Base-by-base conservation (phyloP, 2,329 filamentous ascomycete genomes). In the Pseudogymnoascus sp. region DNA sequence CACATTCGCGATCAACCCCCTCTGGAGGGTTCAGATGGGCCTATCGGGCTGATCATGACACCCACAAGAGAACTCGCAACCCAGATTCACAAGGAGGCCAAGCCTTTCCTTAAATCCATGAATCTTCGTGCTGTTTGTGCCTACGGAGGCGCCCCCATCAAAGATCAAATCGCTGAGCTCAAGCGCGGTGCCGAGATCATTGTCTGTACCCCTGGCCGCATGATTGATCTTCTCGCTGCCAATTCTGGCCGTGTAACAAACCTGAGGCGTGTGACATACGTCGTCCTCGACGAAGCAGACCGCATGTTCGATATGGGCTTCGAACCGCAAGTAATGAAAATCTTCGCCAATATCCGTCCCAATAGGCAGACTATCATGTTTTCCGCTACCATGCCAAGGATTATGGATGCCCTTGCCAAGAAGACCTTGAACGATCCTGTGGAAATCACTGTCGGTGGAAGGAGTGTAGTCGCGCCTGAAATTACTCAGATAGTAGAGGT, bases 281-380 rank as follows among this genome's bases (percentile, higher is more conserved):
- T 97, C 23, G 95, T 99, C 10, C 84, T 99, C 40, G 95, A 99
- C 73, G 95, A 99, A 77, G 95, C 95, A 59, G 95, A 99, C 76
- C 89, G 95, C 66, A 97, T 99, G 95, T 97, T 97, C 73, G 95
- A 99, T 75, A 97, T 99, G 95, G 95, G 95, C 12, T 99, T 99
- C 72, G 93, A 96, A 76, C 93, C 95, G 1, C 95, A 99, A 75
- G 93, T 99, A 62, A 95, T 95, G 86, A 97, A 96, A 76, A 95
- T 99, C 64, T 87, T 97, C 73, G 86, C 87, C 68, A 96, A 95
- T 71, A 89, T 96, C 74, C 88, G 95, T 59, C 93, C 95, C 0
- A 90, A 97, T 73, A 88, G 90, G 60, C 95, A 99, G 74, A 96
- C 92, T 0, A 92, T 97, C 61, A 82, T 97, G 23, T 99, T 97